phyloP scores from a whole-genome alignment of 2,329 filamentous ascomycete species.

The Aureobasidium sp. region DNA sequence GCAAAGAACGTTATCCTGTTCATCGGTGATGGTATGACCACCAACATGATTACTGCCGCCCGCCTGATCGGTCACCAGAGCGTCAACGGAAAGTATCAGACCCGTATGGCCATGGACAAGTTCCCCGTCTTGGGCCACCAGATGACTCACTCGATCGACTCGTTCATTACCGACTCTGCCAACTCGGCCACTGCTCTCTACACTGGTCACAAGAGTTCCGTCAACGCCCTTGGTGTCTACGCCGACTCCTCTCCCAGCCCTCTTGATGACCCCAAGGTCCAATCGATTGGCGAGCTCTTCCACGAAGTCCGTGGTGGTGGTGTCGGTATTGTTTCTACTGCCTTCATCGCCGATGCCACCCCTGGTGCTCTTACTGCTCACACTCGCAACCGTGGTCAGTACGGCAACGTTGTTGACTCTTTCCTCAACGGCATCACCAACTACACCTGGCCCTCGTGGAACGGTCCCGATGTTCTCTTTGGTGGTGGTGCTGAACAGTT shows the following conservation, averaged over 20 bases:
- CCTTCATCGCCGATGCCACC: constrained; percentile 72
- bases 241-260: constrained; percentile 63
- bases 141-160: constrained; percentile 80
- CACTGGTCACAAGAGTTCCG: constrained; percentile 72
- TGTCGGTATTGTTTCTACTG: constrained; percentile 63
- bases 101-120: constrained; percentile 61
- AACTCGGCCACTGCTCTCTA: constrained; percentile 78
- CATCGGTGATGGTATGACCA: constrained; percentile 62
- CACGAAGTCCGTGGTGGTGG: constrained; percentile 56
- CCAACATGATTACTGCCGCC: constrained; percentile 72
- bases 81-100: constrained; percentile 77
- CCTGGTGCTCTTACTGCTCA: constrained; percentile 67
- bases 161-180: constrained; percentile 78
- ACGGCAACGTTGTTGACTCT: constrained; percentile 65
- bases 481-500: constrained; percentile 79
- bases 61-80: constrained; percentile 73
- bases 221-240: constrained; percentile 76
- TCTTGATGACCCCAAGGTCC: constrained; percentile 79
- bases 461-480: constrained; percentile 71
- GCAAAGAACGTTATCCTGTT: constrained; percentile 82
- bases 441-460: constrained; percentile 69
- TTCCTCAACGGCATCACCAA: constrained; percentile 68
- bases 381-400: constrained; percentile 59
- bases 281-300: constrained; percentile 73
- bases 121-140: constrained; percentile 80